A percentile compares a stretch with the other conserved stretches of the same genome.
phyloP scores from a whole-genome alignment of 768 basidiomycete genomes.

The Leccinum boreale region DNA sequence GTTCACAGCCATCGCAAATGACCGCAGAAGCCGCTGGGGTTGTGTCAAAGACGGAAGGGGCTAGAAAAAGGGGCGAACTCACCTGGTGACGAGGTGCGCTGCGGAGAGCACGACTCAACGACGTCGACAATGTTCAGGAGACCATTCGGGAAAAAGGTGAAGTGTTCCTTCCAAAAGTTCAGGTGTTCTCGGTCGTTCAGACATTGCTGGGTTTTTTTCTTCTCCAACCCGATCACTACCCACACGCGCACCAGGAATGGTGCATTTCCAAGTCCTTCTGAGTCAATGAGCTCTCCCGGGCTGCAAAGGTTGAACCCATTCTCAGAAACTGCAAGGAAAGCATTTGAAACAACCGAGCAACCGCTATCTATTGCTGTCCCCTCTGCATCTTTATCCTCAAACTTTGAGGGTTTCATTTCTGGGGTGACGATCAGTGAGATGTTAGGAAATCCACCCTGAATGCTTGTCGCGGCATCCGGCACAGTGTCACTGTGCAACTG shows the following conservation, averaged over 20 bases:
- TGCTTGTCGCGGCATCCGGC: neutral
- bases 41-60: slow-evolving; percentile 1
- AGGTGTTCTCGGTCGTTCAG: slow-evolving; percentile 33
- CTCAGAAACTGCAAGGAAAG: slow-evolving; percentile 50
- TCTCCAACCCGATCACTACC: slow-evolving; percentile 18
- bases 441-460: slow-evolving; percentile 3
- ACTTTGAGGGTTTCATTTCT: slow-evolving; percentile 12
- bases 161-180: slow-evolving; percentile 19
- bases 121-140: slow-evolving; percentile 43
- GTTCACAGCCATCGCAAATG: slow-evolving; percentile 72
- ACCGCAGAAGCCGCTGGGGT: slow-evolving; percentile 52
- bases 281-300: slow-evolving; percentile 6
- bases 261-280: slow-evolving; percentile 41
- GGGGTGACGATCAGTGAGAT: slow-evolving; percentile 26
- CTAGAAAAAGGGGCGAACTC: slow-evolving; percentile 6
- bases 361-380: neutral
- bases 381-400: neutral
- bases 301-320: slow-evolving; percentile 46
- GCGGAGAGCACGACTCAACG: slow-evolving; percentile 41
- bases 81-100: slow-evolving; percentile 37
- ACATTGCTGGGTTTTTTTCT: slow-evolving; percentile 15
- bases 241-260: slow-evolving; percentile 33
- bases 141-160: slow-evolving; percentile 39
- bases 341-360: slow-evolving; percentile 5
- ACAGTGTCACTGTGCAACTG: slow-evolving; percentile 32